Evolutionary conservation across 495 filamentous ascomycete genomes (phyloP), one percentile per base, ranked within the genome.

Genomic region (Annulohypoxylon moriforme): DNA sequence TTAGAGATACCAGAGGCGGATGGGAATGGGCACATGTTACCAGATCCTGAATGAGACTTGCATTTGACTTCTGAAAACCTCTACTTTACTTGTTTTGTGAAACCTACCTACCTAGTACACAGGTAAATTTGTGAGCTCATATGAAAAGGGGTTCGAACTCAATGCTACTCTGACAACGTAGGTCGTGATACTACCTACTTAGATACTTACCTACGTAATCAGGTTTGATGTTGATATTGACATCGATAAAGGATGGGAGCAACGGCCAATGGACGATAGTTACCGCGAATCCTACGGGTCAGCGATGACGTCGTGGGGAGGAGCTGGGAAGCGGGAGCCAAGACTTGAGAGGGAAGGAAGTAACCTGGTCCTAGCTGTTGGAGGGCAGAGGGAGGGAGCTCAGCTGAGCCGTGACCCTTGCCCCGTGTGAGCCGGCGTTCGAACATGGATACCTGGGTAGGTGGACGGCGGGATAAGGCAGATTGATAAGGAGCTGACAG

Each of bases 1-100:
- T 36, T 64, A 71, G 69, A 72, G 69, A 75, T 73, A 68, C 69
- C 64, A 73, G 58, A 38, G 67, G 50, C 56, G 61, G 53, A 56
- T 62, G 71, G 61, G 52, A 42, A 42, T 49, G 72, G 62, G 60
- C 66, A 74, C 63, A 74, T 62, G 59, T 68, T 29, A 56, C 60
- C 64, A 68, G 34, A 68, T 58, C 52, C 64, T 40, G 29, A 67
- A 72, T 64, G 44, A 70, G 46, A 68, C 56, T 68, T 46, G 50
- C 53, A 60, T 72, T 53, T 55, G 50, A 55, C 50, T 55, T 53
- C 44, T 67, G 25, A 46, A 46, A n/a, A 0, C n/a, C 53, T 42
- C 13, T 55, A 8, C 13, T 11, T 27, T 1, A 18, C 20, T 34
- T 40, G 10, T 22, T 34, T 7, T 57, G 50, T 24, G 24, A 55